Conservation (phyloP, 2,329 filamentous ascomycete genomes). For the Trichoderma afroharzianum region DNA sequence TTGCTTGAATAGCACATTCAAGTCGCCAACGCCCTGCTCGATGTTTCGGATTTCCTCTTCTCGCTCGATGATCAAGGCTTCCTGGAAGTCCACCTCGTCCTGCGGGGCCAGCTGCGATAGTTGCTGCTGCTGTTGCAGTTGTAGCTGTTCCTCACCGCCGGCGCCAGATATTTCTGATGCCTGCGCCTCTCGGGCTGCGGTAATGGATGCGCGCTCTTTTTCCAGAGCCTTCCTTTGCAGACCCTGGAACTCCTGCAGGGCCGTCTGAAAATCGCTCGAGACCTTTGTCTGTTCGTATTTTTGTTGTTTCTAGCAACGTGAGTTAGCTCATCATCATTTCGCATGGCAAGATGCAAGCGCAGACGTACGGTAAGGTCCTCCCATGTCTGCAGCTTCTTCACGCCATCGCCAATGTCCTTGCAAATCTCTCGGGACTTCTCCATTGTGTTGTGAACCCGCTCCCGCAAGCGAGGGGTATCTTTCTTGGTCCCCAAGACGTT, state of each 20-base stretch:
- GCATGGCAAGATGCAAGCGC: neutral
- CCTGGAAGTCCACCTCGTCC: slow-evolving; percentile 96
- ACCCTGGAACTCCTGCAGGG: slow-evolving; percentile 84
- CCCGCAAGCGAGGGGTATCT: slow-evolving; percentile 85
- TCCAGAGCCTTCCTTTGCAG: slow-evolving; percentile 89
- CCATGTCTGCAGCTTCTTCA: slow-evolving; percentile 89
- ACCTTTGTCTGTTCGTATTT: slow-evolving; percentile 96
- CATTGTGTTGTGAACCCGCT: slow-evolving; percentile 82
- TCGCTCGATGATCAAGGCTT: slow-evolving; percentile 90
- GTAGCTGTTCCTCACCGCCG: slow-evolving; percentile 40
- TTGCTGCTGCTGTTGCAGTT: slow-evolving; percentile 63
- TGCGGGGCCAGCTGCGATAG: slow-evolving; percentile 81
- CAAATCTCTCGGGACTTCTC: slow-evolving; percentile 84
- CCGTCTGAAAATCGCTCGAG: slow-evolving; percentile 85
- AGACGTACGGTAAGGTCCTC: slow-evolving; percentile 70
- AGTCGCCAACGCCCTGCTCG: slow-evolving; percentile 89
- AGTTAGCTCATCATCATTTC: neutral
- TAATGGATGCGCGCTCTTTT: slow-evolving; percentile 83
- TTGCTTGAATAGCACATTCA: slow-evolving; percentile 95
- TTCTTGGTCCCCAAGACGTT: slow-evolving; percentile 82
- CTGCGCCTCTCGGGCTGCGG: slow-evolving; percentile 75
- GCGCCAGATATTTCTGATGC: slow-evolving; percentile 52
- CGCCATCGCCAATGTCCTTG: slow-evolving; percentile 85
- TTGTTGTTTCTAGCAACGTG: slow-evolving; percentile 69
- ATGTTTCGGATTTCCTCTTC: slow-evolving; percentile 97